Conservation (phyloP, 768 basidiomycete species). For the Rhodotorula babjevae region DNA sequence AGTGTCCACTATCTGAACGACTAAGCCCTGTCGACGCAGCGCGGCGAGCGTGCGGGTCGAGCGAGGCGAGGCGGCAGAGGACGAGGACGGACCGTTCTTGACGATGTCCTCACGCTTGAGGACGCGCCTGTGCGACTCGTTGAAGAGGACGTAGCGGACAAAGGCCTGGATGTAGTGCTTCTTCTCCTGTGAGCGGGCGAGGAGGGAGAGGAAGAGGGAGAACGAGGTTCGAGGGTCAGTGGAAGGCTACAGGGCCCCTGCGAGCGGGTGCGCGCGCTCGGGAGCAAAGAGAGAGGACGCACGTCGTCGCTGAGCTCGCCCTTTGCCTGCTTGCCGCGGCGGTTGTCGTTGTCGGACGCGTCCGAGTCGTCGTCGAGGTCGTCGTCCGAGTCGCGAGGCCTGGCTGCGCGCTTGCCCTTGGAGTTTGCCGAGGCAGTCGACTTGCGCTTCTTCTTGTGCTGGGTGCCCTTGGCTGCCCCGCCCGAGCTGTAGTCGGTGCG, state of each 20-base stretch:
- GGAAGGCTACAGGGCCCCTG: no score
- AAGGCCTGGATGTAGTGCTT: conserved; percentile 65
- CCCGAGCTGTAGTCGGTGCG: conserved; percentile 14
- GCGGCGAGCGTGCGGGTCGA: neutral
- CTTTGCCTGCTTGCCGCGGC: conserved; percentile 4
- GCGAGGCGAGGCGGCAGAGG: neutral
- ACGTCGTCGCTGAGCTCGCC: conserved; percentile 27
- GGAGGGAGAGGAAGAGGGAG: neutral
- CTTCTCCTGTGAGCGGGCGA: conserved; percentile 54
- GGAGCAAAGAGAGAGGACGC: neutral
- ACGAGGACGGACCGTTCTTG: conserved; percentile 61
- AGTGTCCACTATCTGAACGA: no score
- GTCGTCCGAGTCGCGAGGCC: neutral
- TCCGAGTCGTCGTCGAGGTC: neutral
- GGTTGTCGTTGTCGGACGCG: neutral
- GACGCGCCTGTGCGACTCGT: conserved; percentile 63
- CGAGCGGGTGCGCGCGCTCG: no score
- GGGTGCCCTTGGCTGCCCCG: neutral
- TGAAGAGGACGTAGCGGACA: conserved; percentile 74
- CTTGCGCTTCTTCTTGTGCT: neutral
- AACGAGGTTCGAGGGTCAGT: neutral
- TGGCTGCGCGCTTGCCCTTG: conserved; percentile 1
- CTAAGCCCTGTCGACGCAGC: no score
- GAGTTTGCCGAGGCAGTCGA: neutral
- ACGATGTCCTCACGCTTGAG: conserved; percentile 77